phyloP scores from a whole-genome alignment of 306 rosid species.

The Gastrolobium bilobum region DNA sequence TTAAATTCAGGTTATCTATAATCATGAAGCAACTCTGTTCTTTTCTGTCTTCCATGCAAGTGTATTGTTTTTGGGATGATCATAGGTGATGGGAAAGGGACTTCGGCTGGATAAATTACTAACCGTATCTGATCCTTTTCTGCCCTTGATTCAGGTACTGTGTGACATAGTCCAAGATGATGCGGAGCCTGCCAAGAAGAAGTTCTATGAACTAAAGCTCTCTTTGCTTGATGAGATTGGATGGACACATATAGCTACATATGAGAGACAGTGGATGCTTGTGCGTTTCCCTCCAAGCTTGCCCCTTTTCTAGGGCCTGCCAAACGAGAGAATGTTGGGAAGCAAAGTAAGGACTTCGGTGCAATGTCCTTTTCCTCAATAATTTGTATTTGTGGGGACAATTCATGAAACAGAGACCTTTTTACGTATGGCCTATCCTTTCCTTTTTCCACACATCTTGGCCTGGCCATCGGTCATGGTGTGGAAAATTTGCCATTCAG shows the following conservation, averaged over 20 bases:
- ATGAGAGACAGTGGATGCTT: conserved; percentile 89
- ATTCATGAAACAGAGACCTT: conserved; percentile 10
- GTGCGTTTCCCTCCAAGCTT: conserved; percentile 86
- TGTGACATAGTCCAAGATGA: conserved; percentile 82
- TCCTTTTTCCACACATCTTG: background rate
- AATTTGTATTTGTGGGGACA: conserved; percentile 19
- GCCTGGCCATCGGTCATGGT: background rate
- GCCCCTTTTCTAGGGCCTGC: conserved; percentile 70
- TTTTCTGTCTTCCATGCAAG: conserved; percentile 32
- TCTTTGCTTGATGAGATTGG: conserved; percentile 84
- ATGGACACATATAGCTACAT: conserved; percentile 77
- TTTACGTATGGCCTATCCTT: background rate
- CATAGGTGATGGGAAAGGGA: conserved; percentile 8
- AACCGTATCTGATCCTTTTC: conserved; percentile 21
- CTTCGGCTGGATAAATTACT: conserved; percentile 20
- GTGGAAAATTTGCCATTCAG: conserved; percentile 21
- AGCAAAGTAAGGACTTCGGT: conserved; percentile 2
- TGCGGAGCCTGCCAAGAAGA: conserved; percentile 80
- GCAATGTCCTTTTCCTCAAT: conserved; percentile 19
- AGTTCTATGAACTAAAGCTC: conserved; percentile 80
- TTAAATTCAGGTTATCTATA: conserved; percentile 6
- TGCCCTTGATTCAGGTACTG: conserved; percentile 59
- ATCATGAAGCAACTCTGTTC: conserved; percentile 17
- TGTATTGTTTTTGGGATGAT: conserved; percentile 21
- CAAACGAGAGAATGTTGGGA: background rate